A percentile compares a stretch with the other conserved stretches of the same genome.
phyloP scores from a whole-genome alignment of 495 filamentous ascomycete species.

The Penicillium ochrochloron region DNA sequence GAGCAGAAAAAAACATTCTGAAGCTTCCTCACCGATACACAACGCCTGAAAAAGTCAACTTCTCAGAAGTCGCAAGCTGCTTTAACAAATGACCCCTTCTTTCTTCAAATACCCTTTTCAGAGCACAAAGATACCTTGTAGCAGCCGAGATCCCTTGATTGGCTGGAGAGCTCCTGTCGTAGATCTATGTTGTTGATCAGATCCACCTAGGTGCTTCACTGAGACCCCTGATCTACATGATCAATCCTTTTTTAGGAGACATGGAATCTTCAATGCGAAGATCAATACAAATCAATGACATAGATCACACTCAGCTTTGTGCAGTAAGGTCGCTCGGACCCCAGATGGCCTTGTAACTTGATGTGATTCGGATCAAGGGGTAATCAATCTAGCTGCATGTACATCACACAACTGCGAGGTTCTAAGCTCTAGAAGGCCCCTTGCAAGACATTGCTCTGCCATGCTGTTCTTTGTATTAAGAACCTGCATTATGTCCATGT shows the following conservation, averaged over 20 bases:
- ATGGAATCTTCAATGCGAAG: not conserved
- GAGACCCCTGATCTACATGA: slow-evolving; percentile 32
- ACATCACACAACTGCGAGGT: not conserved
- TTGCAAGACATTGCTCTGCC: not conserved
- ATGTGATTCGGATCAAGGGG: not conserved
- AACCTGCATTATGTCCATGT: not conserved
- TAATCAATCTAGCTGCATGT: not conserved
- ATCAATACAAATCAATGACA: not conserved
- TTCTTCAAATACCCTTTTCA: slow-evolving; percentile 17
- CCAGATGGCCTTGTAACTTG: not conserved
- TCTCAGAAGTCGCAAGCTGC: not conserved
- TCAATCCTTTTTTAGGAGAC: slow-evolving; percentile 13
- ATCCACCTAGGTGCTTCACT: slow-evolving; percentile 18
- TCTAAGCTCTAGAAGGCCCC: not conserved
- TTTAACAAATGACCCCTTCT: slow-evolving; percentile 25
- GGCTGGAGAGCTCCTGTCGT: slow-evolving; percentile 6
- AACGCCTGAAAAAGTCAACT: slow-evolving; percentile 2
- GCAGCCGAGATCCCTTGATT: slow-evolving; percentile 24
- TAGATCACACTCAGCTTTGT: not conserved
- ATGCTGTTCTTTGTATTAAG: not conserved
- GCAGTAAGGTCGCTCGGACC: not conserved
- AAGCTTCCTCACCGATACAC: slow-evolving; percentile 2
- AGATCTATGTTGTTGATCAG: slow-evolving; percentile 5
- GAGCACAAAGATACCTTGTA: slow-evolving; percentile 26
- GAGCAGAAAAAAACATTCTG: slow-evolving; percentile 24